These are phyloP conservation scores for Talaromyces sp. DNA, from an alignment of 2,329 filamentous ascomycete genomes.

Conservation along the genomic window DNA sequence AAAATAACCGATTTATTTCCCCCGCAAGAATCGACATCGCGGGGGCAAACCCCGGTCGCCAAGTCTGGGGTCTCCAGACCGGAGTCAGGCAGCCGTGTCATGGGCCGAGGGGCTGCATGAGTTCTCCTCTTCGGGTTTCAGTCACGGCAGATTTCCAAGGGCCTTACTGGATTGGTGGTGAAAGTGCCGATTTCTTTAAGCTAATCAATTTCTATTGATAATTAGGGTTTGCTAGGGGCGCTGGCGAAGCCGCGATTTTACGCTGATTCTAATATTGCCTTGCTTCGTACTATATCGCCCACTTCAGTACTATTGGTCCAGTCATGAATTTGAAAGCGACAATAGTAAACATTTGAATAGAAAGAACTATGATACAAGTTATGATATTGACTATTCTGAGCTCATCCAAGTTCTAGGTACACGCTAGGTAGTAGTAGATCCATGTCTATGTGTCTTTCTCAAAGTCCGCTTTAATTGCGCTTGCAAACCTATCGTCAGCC, in stretches of 20 bases:
- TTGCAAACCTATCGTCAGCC: conserved; percentile 15
- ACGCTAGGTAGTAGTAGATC: no score
- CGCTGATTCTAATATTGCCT: not conserved
- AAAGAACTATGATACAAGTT: no score
- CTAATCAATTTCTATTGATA: not conserved
- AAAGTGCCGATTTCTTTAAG: not conserved
- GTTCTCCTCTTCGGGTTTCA: not conserved
- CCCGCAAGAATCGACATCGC: not conserved
- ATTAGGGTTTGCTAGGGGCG: not conserved
- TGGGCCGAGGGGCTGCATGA: not conserved
- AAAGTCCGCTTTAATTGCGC: conserved; percentile 12
- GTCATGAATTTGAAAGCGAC: no score
- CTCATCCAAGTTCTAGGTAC: not conserved
- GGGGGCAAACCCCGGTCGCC: not conserved
- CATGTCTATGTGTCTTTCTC: conserved; percentile 3
- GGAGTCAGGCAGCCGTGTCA: not conserved
- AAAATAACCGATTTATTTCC: not conserved
- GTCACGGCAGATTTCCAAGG: not conserved
- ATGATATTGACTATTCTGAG: not conserved
- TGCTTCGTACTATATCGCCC: no score
- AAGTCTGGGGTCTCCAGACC: not conserved
- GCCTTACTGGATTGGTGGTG: not conserved
- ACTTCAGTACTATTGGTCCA: no score
- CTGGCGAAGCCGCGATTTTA: not conserved
- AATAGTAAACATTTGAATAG: not conserved